Evolutionary conservation across 495 filamentous ascomycete species (phyloP), one percentile per base, ranked within the genome.

Genomic region (Immersiella caudata): DNA sequence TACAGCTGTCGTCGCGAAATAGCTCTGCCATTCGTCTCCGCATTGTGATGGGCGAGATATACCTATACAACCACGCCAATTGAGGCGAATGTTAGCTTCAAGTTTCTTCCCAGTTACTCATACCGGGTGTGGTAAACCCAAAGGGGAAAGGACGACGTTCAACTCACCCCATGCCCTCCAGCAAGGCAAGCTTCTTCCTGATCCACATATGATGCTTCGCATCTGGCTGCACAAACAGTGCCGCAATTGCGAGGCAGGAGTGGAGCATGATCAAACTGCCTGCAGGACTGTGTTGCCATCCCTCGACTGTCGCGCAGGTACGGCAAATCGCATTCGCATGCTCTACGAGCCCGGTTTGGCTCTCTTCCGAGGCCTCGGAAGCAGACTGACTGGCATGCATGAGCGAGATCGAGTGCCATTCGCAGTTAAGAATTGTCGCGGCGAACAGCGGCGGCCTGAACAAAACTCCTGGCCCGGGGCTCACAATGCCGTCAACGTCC

Each of bases 91-190:
- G 62, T 74, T 66, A 69, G 71, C 55, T 40, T 50, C 36, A 6
- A 18, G 4, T 27, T 26, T 27, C 50, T n/a, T 54, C 14, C 51
- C 25, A 27, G 33, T 36, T 9, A 65, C 52, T n/a, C 49, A 22
- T 55, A 18, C 60, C n/a, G 8, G 50, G 40, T 21, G 40, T 14
- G 40, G 11, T 46, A 2, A 46, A 46, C 5, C 16, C 40, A 12
- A 46, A 55, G 52, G 52, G 52, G n/a, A 18, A 51, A 60, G 67
- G 16, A 6, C 57, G 59, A 2, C 12, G 16, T 18, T 18, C 40
- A 46, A 84, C 93, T 81, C 78, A 97, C 95, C 95, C 95, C 74
- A 88, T 81, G 67, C 85, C 81, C 78, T 99, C 95, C 65, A 97
- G 82, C 64, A 85, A 76, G 18, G 90, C 93, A 74, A 95, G 84